Conservation (phyloP, 768 basidiomycete genomes). For the Russula brevipes region DNA sequence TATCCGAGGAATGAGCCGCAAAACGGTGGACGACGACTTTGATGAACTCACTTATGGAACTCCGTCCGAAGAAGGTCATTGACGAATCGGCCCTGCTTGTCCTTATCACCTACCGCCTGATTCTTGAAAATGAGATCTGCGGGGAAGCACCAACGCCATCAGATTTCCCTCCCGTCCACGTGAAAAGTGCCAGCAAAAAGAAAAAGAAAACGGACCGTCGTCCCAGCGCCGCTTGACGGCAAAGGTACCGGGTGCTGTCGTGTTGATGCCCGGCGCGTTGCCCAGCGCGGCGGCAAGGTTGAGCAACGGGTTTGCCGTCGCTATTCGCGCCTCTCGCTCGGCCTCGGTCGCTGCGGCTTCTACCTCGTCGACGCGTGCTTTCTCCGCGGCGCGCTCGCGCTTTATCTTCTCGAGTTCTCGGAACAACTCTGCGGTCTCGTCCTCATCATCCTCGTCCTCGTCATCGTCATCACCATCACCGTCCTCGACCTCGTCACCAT, state of each 20-base stretch:
- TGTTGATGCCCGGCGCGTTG: constrained; percentile 65
- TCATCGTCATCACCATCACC: constrained; percentile 53
- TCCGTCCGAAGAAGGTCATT: constrained; percentile 93
- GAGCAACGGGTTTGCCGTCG: constrained; percentile 80
- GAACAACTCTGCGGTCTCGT: constrained; percentile 89
- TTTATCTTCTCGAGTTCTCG: constrained; percentile 99
- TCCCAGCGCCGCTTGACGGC: constrained; percentile 94
- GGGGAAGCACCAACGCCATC: not conserved
- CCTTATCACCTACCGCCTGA: constrained; percentile 76
- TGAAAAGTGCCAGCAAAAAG: not conserved
- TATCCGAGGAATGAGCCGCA: constrained; percentile 30
- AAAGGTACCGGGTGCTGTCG: constrained; percentile 76
- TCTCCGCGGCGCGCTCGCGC: constrained; percentile 91
- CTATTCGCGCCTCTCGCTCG: constrained; percentile 75
- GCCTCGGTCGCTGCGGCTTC: constrained; percentile 56
- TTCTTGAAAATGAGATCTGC: constrained; percentile 97
- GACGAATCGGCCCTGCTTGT: constrained; percentile 74
- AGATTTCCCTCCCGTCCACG: not conserved
- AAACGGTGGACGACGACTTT: not conserved
- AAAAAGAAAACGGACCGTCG: constrained; percentile 56
- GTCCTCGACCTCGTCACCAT: constrained; percentile 39
- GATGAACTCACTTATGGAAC: constrained; percentile 73
- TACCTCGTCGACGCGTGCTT: constrained; percentile 74
- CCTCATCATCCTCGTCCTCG: constrained; percentile 64
- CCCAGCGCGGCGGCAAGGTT: constrained; percentile 90